Evolutionary conservation across 352 stramenopile species (phyloP).

Genomic region (Lagenidium sp.): DNA sequence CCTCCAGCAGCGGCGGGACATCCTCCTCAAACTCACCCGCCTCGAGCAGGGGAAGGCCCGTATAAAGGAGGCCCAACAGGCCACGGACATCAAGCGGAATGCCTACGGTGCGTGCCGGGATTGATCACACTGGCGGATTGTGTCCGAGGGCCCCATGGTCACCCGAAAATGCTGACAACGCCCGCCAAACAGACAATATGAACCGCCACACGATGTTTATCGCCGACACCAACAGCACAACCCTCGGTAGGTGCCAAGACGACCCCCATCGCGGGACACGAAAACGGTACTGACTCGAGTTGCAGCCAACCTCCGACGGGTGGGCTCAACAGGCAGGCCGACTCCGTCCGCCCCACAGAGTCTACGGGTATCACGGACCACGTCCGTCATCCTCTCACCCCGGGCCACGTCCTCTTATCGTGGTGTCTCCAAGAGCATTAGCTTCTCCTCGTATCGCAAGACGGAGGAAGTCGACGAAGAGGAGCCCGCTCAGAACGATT

Average conservation of each 20-base stretch:
- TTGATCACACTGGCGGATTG: too few relatives aligned
- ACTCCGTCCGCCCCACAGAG: slow-evolving; percentile 24
- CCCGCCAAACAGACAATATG: too few relatives aligned
- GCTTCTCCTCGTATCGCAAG: slow-evolving; percentile 30
- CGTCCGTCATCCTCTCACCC: slow-evolving; percentile 47
- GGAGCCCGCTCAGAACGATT: slow-evolving; percentile 62
- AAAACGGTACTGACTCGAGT: slow-evolving; percentile 7
- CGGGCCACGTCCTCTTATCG: slow-evolving; percentile 22
- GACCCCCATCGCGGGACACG: too few relatives aligned
- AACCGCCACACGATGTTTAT: slow-evolving; percentile 42
- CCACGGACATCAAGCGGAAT: slow-evolving; percentile 23
- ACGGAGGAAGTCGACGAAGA: slow-evolving; percentile 45
- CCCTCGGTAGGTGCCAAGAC: slow-evolving; percentile 19
- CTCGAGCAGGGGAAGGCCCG: slow-evolving; percentile 51
- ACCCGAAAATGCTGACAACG: too few relatives aligned
- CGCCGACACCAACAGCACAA: slow-evolving; percentile 20
- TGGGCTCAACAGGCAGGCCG: slow-evolving; percentile 30
- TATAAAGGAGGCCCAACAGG: slow-evolving; percentile 19
- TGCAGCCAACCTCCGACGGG: slow-evolving; percentile 48
- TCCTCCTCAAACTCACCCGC: slow-evolving; percentile 56
- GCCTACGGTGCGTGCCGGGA: slow-evolving; percentile 28
- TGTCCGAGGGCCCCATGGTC: too few relatives aligned
- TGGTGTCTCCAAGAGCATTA: slow-evolving; percentile 72
- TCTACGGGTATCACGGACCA: slow-evolving; percentile 32
- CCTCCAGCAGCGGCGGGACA: slow-evolving; percentile 64